Base-by-base conservation (phyloP, 768 basidiomycete genomes). In the Termitomyces bulborhizus region DNA sequence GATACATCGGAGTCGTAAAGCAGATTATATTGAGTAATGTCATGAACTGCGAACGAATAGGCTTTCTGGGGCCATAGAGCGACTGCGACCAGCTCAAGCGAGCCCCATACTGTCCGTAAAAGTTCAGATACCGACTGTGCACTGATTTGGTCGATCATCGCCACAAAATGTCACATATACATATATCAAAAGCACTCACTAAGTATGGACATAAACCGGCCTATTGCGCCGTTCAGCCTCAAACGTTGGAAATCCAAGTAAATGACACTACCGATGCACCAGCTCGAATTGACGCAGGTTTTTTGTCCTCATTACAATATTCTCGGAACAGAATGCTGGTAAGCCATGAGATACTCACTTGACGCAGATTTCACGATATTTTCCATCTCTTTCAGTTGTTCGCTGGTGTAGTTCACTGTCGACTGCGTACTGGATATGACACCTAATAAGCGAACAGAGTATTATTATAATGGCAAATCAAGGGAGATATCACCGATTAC, bases 61-160 rank as follows among this genome's bases (percentile, higher is more conserved):
- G 53, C 29, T 46, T 46, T 16, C 34, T 41, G 9, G 26, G 11
- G 24, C 44, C 50, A 27, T 52, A 41, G 13, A 47, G 27, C 8
- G 44, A 45, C 24, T 45, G n/a, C n/a, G n/a, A n/a, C n/a, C n/a
- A n/a, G n/a, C n/a, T 29, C 15, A 51, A 34, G 4, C 56, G 50
- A 34, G 50, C 51, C 4, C 49, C 50, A n/a, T 57, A 51, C 24
- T 46, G 56, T 1, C 56, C 56, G 21, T 57, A n/a, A n/a, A 52
- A 52, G 18, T 57, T 57, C 16, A 46, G 27, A 32, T 31, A 47
- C 18, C 44, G 49, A 36, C 47, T 32, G 29, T n/a, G 21, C 34
- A 39, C 56, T 57, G 9, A 7, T 12, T 36, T 36, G 16, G 37
- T 39, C 16, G 8, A 32, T 32, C 6, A 32, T 32, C 1, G 7